Percentiles rank a stretch among this genome's conserved stretches.
Evolutionary conservation across 1,139 yeast genomes (phyloP).

Genomic region (Zygoascus sp.): DNA sequence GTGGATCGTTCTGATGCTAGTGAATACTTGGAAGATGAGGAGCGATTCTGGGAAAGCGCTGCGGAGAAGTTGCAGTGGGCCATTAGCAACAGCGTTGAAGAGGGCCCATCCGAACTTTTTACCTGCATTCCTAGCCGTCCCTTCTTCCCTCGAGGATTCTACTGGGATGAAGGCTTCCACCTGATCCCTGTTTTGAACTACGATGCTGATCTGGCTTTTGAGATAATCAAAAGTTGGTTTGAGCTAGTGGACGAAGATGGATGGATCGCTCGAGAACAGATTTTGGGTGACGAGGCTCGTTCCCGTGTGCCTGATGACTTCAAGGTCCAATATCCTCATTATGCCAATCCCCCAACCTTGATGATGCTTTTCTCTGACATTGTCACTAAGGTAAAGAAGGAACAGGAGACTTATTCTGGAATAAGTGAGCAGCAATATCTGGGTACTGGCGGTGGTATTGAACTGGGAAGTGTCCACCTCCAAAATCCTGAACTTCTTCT

Average conservation of each 20-base stretch:
- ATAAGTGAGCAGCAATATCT: background rate
- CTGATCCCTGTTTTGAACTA: constrained; percentile 74
- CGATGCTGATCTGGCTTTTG: constrained; percentile 80
- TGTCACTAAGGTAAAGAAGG: constrained; percentile 43
- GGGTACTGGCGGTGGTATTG: constrained; percentile 8
- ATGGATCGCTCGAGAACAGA: constrained; percentile 96
- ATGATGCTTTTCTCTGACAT: constrained; percentile 73
- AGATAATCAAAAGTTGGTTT: constrained; percentile 85
- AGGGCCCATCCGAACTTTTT: constrained; percentile 52
- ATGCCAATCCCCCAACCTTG: constrained; percentile 94
- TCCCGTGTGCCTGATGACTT: constrained; percentile 85
- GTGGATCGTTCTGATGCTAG: constrained; percentile 70
- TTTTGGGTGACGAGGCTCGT: constrained; percentile 87
- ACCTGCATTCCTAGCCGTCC: constrained; percentile 90
- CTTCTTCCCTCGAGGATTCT: constrained; percentile 93
- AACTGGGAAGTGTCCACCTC: constrained; percentile 46
- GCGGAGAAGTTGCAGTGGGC: constrained; percentile 22
- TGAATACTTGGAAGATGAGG: constrained; percentile 52
- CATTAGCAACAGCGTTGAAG: constrained; percentile 26
- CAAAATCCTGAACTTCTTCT: constrained; percentile 58
- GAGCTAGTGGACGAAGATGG: constrained; percentile 80
- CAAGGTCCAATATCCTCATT: constrained; percentile 78
- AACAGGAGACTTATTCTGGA: background rate
- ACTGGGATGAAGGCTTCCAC: constrained; percentile 99
- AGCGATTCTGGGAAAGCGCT: constrained; percentile 32